Evolutionary conservation across 495 filamentous ascomycete species (phyloP).

Genomic region (Chaetomium cochliodes): DNA sequence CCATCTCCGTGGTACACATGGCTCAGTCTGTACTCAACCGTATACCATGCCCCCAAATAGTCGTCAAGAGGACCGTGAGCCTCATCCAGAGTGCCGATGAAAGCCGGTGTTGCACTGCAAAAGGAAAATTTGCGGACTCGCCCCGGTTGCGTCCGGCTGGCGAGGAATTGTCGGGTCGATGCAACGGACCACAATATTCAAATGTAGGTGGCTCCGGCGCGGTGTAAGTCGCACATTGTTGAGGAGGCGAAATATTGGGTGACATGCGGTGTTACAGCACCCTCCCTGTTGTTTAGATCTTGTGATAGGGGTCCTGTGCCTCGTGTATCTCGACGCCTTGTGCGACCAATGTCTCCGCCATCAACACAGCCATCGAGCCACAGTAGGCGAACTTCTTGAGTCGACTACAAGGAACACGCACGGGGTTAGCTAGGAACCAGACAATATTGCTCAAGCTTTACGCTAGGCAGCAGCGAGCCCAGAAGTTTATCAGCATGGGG

Average conservation of each 20-base stretch:
- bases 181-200: conserved; percentile 1
- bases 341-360: too few species aligned
- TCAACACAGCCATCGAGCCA: too few species aligned
- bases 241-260: neutral
- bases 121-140: neutral
- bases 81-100: neutral
- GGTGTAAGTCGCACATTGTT: neutral
- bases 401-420: too few species aligned
- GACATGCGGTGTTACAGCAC: neutral
- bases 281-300: neutral
- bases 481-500: too few species aligned
- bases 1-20: too few species aligned
- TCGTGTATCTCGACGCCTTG: too few species aligned
- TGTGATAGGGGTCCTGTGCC: neutral
- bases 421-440: too few species aligned
- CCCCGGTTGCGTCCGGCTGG: neutral
- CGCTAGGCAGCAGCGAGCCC: too few species aligned
- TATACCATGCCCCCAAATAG: neutral
- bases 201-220: neutral
- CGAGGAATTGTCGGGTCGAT: neutral
- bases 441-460: too few species aligned
- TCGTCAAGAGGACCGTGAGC: neutral
- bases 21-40: too few species aligned
- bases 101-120: neutral
- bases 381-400: too few species aligned